These are phyloP conservation scores for Rhynchosporium secalis DNA, from an alignment of 2,329 filamentous ascomycete species.

Conservation along the genomic window DNA sequence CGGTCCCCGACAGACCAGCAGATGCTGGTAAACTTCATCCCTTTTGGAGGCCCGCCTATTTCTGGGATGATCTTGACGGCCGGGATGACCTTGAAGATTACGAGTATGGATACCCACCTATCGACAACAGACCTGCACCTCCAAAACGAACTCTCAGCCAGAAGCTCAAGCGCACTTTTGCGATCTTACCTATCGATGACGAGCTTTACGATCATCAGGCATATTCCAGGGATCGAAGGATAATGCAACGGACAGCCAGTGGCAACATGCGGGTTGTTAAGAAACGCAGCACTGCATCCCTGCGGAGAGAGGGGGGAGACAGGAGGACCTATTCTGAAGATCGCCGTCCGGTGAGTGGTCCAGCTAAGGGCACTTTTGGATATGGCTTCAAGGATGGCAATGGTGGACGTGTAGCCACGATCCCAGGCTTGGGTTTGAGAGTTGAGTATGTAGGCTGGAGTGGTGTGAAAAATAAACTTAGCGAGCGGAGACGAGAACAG, in stretches of 20 bases:
- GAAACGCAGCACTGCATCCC: constrained; percentile 47
- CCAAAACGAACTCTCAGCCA: constrained; percentile 52
- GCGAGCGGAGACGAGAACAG: constrained; percentile 59
- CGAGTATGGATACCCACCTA: constrained; percentile 44
- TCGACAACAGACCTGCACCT: constrained; percentile 49
- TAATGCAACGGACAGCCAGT: constrained; percentile 58
- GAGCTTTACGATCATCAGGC: constrained; percentile 43
- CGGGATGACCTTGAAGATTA: constrained; percentile 29
- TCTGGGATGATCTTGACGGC: constrained; percentile 43
- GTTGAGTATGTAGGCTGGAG: constrained; percentile 52
- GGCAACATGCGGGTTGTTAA: constrained; percentile 60
- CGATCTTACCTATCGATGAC: constrained; percentile 56
- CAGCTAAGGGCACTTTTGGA: constrained; percentile 30
- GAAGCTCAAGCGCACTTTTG: constrained; percentile 53
- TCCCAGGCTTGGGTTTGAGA: constrained; percentile 44
- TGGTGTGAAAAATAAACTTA: constrained; percentile 55
- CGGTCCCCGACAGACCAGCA: constrained; percentile 47
- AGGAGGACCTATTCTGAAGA: constrained; percentile 22
- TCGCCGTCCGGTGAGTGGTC: constrained; percentile 16
- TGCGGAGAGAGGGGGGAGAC: constrained; percentile 28
- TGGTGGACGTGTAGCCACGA: constrained; percentile 33
- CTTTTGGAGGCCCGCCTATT: constrained; percentile 59
- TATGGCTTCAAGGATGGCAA: constrained; percentile 38
- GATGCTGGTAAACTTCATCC: constrained; percentile 60
- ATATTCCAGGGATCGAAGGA: constrained; percentile 52